Evolutionary conservation across 257 asterid genomes (phyloP).

Genomic region (Ilex asprella): DNA sequence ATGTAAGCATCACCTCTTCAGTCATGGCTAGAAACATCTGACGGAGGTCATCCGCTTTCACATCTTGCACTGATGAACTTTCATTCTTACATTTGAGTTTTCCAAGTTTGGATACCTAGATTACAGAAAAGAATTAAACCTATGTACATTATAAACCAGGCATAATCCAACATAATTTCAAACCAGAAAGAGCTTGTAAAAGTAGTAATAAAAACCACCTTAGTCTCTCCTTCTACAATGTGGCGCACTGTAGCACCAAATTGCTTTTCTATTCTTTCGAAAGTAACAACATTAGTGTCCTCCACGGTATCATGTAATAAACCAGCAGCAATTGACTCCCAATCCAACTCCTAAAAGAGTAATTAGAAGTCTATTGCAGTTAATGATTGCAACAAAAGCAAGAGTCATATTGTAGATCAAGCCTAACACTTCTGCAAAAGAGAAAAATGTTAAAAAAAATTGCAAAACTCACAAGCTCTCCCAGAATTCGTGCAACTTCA

Average conservation of each 20-base stretch:
- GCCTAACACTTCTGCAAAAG: not conserved
- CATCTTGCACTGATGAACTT: constrained; percentile 78
- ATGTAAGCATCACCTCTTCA: constrained; percentile 54
- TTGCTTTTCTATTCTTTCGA: constrained; percentile 71
- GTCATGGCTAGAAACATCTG: constrained; percentile 99
- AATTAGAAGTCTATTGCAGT: constrained; percentile 8
- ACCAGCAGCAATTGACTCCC: constrained; percentile 97
- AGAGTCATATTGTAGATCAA: constrained; percentile 4
- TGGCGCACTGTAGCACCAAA: constrained; percentile 77
- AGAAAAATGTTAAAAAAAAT: constrained; percentile 5
- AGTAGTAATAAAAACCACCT: constrained; percentile 30
- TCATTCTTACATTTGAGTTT: constrained; percentile 79
- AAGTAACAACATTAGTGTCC: constrained; percentile 75
- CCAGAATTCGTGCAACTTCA: constrained; percentile 94
- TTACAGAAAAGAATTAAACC: constrained; percentile 14
- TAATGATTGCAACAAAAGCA: constrained; percentile 7
- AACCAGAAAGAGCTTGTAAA: not conserved
- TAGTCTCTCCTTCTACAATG: constrained; percentile 96
- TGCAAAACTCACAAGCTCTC: constrained; percentile 66
- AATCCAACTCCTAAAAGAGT: constrained; percentile 68
- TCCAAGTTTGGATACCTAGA: constrained; percentile 91
- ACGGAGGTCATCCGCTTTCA: constrained; percentile 92
- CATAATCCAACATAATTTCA: constrained; percentile 9
- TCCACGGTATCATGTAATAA: constrained; percentile 93
- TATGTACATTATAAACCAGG: not conserved